phyloP scores from a whole-genome alignment of 2,329 filamentous ascomycete species.

The Penicillium sp. region DNA sequence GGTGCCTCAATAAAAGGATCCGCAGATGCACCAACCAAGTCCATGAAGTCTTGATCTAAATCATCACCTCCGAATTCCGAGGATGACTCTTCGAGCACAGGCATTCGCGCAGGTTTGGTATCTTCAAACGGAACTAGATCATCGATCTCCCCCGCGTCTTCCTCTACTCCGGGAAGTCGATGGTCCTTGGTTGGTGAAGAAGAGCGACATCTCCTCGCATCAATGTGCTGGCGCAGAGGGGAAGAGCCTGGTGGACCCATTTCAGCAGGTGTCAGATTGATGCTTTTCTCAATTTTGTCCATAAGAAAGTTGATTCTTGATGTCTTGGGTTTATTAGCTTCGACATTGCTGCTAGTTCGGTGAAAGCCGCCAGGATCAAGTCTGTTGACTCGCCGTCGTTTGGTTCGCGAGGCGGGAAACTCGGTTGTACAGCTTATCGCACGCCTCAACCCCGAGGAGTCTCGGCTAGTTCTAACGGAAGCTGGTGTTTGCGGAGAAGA shows the following conservation, averaged over 20 bases:
- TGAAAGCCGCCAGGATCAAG: slow-evolving; percentile 47
- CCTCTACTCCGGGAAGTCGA: slow-evolving; percentile 4
- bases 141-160: neutral
- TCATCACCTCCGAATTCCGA: slow-evolving; percentile 53
- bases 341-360: slow-evolving; percentile 42
- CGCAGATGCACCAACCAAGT: slow-evolving; percentile 37
- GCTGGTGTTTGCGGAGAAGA: slow-evolving; percentile 69
- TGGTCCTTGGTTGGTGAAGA: slow-evolving; percentile 34
- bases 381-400: slow-evolving; percentile 63
- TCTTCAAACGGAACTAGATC: slow-evolving; percentile 1
- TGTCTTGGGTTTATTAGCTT: slow-evolving; percentile 41
- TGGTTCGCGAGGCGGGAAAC: slow-evolving; percentile 63
- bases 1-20: slow-evolving; percentile 30
- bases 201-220: slow-evolving; percentile 32
- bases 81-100: slow-evolving; percentile 29
- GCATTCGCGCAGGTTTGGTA: neutral
- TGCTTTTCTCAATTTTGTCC: slow-evolving; percentile 62
- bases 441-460: slow-evolving; percentile 58
- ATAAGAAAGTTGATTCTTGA: slow-evolving; percentile 60
- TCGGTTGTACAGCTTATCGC: slow-evolving; percentile 69
- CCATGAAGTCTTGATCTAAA: slow-evolving; percentile 48
- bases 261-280: slow-evolving; percentile 37
- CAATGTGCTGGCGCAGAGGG: slow-evolving; percentile 39
- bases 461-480: slow-evolving; percentile 44
- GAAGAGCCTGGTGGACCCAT: slow-evolving; percentile 46